Percentiles rank a stretch among this genome's conserved stretches.
phyloP scores from a whole-genome alignment of 129 eudicot species.

The Lactuca saligna region DNA sequence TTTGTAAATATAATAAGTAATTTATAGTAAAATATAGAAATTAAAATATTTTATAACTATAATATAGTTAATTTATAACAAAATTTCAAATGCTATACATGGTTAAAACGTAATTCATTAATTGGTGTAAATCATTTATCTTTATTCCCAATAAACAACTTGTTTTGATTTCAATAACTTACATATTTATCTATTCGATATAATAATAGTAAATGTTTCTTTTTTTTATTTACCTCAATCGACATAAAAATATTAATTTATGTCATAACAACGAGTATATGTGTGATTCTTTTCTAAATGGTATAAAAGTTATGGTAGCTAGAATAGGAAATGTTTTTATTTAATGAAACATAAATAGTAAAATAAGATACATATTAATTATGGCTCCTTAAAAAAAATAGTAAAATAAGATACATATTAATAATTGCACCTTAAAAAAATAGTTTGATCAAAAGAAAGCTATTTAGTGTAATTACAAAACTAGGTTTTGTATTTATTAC shows the following conservation, averaged over 20 bases:
- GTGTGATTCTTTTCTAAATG: not conserved
- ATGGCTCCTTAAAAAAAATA: not conserved
- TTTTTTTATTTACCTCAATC: not conserved
- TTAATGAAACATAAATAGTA: constrained; percentile 11
- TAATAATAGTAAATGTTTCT: too few relatives aligned
- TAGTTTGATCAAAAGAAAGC: too few relatives aligned
- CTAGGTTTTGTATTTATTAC: not conserved
- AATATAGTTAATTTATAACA: not conserved
- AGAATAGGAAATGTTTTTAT: constrained; percentile 3
- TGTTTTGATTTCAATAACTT: not conserved
- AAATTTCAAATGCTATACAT: too few relatives aligned
- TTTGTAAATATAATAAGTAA: too few relatives aligned
- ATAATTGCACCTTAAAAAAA: not conserved
- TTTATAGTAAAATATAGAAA: too few relatives aligned
- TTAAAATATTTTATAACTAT: too few relatives aligned
- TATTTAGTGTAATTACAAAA: not conserved
- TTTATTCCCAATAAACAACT: too few relatives aligned
- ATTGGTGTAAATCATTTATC: too few relatives aligned
- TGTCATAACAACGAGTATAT: not conserved
- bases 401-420: constrained; percentile 8
- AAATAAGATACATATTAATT: not conserved
- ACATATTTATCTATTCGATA: not conserved
- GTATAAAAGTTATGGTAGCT: not conserved
- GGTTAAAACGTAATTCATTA: too few relatives aligned
- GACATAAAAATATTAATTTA: not conserved